Base-by-base conservation (phyloP, 208 protist species). In the Acanthamoeba healyi region DNA sequence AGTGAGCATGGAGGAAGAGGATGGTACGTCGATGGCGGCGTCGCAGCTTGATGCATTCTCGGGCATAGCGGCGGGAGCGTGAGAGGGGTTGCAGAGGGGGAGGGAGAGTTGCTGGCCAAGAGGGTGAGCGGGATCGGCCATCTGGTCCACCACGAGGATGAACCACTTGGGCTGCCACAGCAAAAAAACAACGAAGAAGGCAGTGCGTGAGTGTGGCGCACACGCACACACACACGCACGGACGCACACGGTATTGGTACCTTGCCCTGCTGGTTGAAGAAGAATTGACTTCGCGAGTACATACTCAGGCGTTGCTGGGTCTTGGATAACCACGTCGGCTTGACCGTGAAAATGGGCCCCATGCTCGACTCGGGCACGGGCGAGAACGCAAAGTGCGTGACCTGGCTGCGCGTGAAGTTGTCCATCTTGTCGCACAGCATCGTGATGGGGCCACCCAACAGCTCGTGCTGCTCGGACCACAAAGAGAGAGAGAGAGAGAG, bases 101-200 rank as follows among this genome's bases (percentile, higher is more conserved):
- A n/a, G n/a, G n/a, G n/a, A n/a, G n/a, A n/a, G n/a, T n/a, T n/a
- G n/a, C n/a, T n/a, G n/a, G n/a, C n/a, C n/a, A n/a, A 19, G 9
- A 3, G 61, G 5, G 22, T 7, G 61, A 67, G 29, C 3, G 5
- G 61, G 22, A 7, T 74, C n/a, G 15, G 38, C 3, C n/a, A 74
- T 17, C 9, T 74, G 9, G 36, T 74, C 65, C 3, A 44, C 15
- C 15, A 81, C 70, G 9, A 81, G 14, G 40, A 81, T 46, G 12
- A 81, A 17, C 70, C 70, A 81, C 70, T 81, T 81, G 9, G 70
- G 70, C 70, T 81, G 65, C n/a, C n/a, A n/a, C n/a, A 6, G 29
- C 10, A 22, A 12, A n/a, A 1, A 77, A 10, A 17, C 36, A 1
- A 46, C 5, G 32, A 26, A 1, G 38, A 74, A 74, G 32, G 32